Evolutionary conservation across 495 filamentous ascomycete species (phyloP), one percentile per base, ranked within the genome.

Genomic region (Neurospora sp.): DNA sequence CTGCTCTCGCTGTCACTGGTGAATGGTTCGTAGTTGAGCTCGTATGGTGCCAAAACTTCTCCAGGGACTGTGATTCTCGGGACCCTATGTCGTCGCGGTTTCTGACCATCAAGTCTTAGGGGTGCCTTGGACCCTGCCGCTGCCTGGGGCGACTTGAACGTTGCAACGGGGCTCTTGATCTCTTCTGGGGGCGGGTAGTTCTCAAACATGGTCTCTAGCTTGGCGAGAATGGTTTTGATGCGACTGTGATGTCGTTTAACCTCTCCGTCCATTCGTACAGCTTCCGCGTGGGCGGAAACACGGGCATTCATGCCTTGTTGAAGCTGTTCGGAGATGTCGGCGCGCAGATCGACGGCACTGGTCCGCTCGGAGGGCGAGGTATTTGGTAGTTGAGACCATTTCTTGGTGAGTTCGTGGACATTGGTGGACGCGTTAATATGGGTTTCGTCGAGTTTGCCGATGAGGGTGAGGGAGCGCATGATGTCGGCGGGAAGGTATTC

Each of bases 401-500:
- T 82, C 62, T 88, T 89, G 54, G 92, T 91, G 59, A 94, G 88
- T 35, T 90, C 85, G 81, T 98, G 89, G 10, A 98, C 88, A 5
- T 84, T 82, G 59, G 88, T 80, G 20, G 92, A 91, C 23, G 89
- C 86, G 18, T 91, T 85, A 27, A 86, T 76, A 78, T 94, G 94
- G 46, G 86, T 87, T 70, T 89, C 82, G 80, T 97, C 93, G 71
- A 98, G 91, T 70, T 94, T 89, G 75, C 90, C 88, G 75, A 99
- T 94, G 70, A 98, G 88, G 69, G 92, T 94, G 59, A 99, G 86
- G 72, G 96, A 97, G 75, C 96, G 93, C 73, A 91, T 88, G 74
- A 98, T 89, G 82, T 98, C 96, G 39, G 94, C 92, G 18, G 96
- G 95, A 23, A 98, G 92, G 84, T 96, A 96, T 84, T 99, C 96